Evolutionary conservation across 257 asterid genomes (phyloP), one percentile per base, ranked within the genome.

Genomic region (Parsonsia alboflavescens): DNA sequence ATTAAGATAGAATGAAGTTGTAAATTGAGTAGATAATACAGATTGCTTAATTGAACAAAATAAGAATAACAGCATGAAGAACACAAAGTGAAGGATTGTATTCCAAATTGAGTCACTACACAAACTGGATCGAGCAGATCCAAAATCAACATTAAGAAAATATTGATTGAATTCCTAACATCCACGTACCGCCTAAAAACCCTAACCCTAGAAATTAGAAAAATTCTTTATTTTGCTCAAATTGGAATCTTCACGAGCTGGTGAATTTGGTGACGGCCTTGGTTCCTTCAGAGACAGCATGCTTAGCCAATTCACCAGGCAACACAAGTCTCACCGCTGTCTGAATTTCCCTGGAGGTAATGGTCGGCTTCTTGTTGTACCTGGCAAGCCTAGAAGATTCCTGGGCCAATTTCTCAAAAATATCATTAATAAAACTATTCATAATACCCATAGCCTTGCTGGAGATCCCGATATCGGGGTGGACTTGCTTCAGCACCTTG

Each of bases 361-460:
- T 87, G 6, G 92, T 87, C 16, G 92, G 92, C 77, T 88, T 88
- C 85, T 88, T 88, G 74, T 88, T 88, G 78, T 85, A 85, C 46
- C 92, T 73, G 0, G 92, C 92, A 66, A 88, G 68, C 46, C 82
- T 56, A 6, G 92, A 77, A 2, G 90, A 73, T 70, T 88, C 92
- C 73, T 78, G 84, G 6, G 85, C 93, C 5, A 88, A 75, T 78
- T 88, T 88, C 89, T 88, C 93, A 58, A 88, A 88, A 11, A 85
- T 84, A 22, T 84, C 85, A 30, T 84, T 84, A 46, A 84, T 84
- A 50, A 84, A 84, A 54, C 87, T 84, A 83, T 88, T 88, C 93
- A 86, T 88, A 50, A 88, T 88, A 8, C 93, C 93, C 93, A 88
- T 88, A 8, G 90, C 90, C 84, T 88, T 88, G 84, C 90, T 86